phyloP scores from a whole-genome alignment of 2,329 filamentous ascomycete species.

The Clarireedia paspali region DNA sequence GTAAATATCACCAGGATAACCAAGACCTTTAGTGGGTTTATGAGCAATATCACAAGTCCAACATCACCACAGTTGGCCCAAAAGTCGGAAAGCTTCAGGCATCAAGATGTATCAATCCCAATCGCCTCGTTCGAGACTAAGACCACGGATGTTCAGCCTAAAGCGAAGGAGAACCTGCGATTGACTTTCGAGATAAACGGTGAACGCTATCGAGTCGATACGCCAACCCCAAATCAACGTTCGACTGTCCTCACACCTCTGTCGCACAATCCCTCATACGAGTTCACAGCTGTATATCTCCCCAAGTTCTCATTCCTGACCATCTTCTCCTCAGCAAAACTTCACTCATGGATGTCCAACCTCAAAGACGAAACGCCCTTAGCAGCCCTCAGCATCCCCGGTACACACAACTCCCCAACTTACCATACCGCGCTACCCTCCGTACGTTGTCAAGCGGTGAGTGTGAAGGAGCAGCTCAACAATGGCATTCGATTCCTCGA shows the following conservation, averaged over 20 bases:
- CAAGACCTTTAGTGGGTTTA: conserved; percentile 36
- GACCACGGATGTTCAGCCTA: conserved; percentile 52
- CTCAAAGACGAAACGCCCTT: conserved; percentile 66
- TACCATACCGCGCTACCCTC: conserved; percentile 79
- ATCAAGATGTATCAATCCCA: conserved; percentile 53
- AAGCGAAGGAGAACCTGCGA: conserved; percentile 59
- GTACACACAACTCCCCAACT: conserved; percentile 91
- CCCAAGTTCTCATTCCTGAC: conserved; percentile 46
- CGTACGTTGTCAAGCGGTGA: conserved; percentile 84
- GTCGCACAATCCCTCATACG: conserved; percentile 41
- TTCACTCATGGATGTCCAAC: conserved; percentile 73
- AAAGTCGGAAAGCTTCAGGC: conserved; percentile 52
- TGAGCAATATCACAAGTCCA: conserved; percentile 36
- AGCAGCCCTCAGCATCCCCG: conserved; percentile 79
- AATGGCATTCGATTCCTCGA: conserved; percentile 95
- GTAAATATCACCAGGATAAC: conserved; percentile 34
- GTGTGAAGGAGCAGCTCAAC: conserved; percentile 67
- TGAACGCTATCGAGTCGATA: conserved; percentile 64
- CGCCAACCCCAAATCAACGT: conserved; percentile 52
- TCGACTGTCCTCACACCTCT: conserved; percentile 55
- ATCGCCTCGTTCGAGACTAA: conserved; percentile 62
- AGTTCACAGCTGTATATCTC: conserved; percentile 61
- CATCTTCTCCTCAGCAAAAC: conserved; percentile 63
- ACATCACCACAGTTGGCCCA: conserved; percentile 32
- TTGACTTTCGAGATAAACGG: conserved; percentile 63